Base-by-base conservation (phyloP, 1,139 yeast species). In the Candida pseudocylindracea region DNA sequence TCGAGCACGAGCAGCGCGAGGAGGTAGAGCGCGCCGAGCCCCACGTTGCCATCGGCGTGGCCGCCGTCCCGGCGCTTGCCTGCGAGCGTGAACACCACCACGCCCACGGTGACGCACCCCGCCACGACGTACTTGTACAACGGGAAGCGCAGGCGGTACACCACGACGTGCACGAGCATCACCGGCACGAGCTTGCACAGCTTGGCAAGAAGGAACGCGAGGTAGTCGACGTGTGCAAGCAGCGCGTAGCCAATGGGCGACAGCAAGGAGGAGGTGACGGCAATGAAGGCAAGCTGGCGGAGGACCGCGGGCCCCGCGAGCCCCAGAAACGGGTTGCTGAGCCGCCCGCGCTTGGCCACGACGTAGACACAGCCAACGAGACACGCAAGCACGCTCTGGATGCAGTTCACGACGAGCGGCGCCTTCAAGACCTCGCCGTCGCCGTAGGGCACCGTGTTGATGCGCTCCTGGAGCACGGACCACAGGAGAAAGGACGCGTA, bases 111-210 rank as follows among this genome's bases (percentile, higher is more conserved):
- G 25, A 88, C 91, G 26, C 67, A 48, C 0, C 57, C 43, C 0
- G 93, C 95, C 12, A 88, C 92, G 27, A 65, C 39, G 45, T 79
- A 79, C 50, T 88, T 91, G 53, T 73, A 72, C 7, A 54, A 35
- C 0, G 94, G 88, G 49, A 80, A 88, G 36, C 54, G 56, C 7
- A 80, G 69, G 29, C 75, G 62, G 52, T 83, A 88, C 20, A 79
- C 47, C n/a, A 72, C 42, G 38, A 74, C 54, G 45, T 83, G 95
- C 2, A 88, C 75, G 28, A 79, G 50, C 76, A 88, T 73, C 20
- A 85, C 93, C 0, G 99, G 99, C 27, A 88, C 69, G 48, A 88
- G 62, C 46, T 88, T 88, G 49, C 98, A 88, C 33, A 93, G 76
- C 49, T 88, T 88, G 29, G 95, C 93, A 38, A 88, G 61, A 41